Percentiles rank a stretch among this genome's conserved stretches.
Evolutionary conservation across 257 asterid species (phyloP).

Genomic region (Scutellaria baicalensis): DNA sequence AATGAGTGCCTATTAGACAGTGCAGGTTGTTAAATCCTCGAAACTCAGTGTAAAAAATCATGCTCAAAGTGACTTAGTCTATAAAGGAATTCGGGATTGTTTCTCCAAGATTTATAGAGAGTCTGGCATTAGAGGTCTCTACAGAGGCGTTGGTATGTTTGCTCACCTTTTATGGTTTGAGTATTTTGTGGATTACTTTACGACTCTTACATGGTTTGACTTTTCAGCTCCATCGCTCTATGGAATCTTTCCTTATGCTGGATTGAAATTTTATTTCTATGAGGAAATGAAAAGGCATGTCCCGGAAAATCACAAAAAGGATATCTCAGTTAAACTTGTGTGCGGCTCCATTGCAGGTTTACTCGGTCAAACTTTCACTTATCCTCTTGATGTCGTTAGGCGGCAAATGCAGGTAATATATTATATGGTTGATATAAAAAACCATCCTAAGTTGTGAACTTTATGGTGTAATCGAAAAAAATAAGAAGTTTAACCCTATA

Average conservation of each 20-base stretch:
- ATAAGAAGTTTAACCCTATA: too few species aligned
- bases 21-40: slow-evolving; percentile 63
- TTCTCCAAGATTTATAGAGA: slow-evolving; percentile 77
- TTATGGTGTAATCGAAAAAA: too few species aligned
- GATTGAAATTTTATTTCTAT: slow-evolving; percentile 83
- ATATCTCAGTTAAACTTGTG: slow-evolving; percentile 66
- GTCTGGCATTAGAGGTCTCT: slow-evolving; percentile 76
- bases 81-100: slow-evolving; percentile 76
- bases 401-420: slow-evolving; percentile 90
- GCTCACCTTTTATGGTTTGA: background rate
- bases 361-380: slow-evolving; percentile 91
- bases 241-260: slow-evolving; percentile 94
- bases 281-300: slow-evolving; percentile 91
- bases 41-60: slow-evolving; percentile 33
- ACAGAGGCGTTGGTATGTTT: slow-evolving; percentile 83
- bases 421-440: too few species aligned
- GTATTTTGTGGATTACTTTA: slow-evolving; percentile 1
- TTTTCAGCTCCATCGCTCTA: slow-evolving; percentile 82
- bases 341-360: slow-evolving; percentile 95
- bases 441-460: too few species aligned
- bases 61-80: slow-evolving; percentile 38
- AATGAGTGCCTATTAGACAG: slow-evolving; percentile 10
- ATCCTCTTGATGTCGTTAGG: slow-evolving; percentile 91
- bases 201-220: background rate
- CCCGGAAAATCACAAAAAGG: slow-evolving; percentile 62